Conservation (phyloP, 148 eudicot species). For the Fagopyrum esculentum region DNA sequence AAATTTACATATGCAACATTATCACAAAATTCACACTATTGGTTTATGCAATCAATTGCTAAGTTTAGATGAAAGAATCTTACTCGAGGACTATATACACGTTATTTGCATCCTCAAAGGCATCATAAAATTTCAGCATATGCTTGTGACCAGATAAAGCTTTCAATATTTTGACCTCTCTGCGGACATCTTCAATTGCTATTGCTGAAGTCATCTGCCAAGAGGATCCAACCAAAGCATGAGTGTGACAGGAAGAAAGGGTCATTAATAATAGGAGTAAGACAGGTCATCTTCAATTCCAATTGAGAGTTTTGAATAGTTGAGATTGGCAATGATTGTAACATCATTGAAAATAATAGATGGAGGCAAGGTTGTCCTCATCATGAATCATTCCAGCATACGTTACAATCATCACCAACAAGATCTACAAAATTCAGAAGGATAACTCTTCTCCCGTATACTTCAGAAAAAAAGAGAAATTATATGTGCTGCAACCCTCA, state of each 20-base stretch:
- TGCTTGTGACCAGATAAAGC: constrained; percentile 84
- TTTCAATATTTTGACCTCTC: constrained; percentile 96
- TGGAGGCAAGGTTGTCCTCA: neutral
- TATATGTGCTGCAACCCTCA: neutral
- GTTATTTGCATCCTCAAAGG: constrained; percentile 75
- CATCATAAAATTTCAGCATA: constrained; percentile 80
- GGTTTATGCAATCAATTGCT: neutral
- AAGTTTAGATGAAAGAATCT: constrained; percentile 20
- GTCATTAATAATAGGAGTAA: neutral
- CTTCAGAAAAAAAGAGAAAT: neutral
- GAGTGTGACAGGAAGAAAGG: neutral
- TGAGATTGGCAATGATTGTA: too few relatives aligned
- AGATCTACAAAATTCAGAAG: neutral
- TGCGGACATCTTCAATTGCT: constrained; percentile 96
- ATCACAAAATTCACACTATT: neutral
- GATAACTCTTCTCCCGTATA: neutral
- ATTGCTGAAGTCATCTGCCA: constrained; percentile 94
- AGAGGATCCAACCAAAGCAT: constrained; percentile 4
- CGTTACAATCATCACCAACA: neutral
- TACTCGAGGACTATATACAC: constrained; percentile 98
- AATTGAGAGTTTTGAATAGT: neutral
- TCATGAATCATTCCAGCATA: neutral
- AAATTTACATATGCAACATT: neutral
- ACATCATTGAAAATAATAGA: neutral
- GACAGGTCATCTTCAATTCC: neutral